phyloP scores from a whole-genome alignment of 441 rosid species.

The Adansonia gregorii region DNA sequence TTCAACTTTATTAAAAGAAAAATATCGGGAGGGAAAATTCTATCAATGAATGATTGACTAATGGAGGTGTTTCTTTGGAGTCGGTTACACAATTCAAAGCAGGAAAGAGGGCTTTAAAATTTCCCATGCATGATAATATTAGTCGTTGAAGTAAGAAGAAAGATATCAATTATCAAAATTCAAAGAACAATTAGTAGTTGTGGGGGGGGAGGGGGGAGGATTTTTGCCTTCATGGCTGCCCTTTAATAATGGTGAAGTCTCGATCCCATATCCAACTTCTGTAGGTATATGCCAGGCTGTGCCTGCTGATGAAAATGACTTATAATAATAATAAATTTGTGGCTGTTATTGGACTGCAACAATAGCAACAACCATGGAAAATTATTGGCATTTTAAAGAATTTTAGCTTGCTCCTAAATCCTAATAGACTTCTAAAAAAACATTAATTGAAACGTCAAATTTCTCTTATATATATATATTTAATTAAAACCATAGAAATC shows the following conservation, averaged over 20 bases:
- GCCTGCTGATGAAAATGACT: constrained; percentile 6
- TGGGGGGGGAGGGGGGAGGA: background rate
- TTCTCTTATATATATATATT: too few relatives aligned
- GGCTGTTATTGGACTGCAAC: too few relatives aligned
- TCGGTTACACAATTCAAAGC: constrained; percentile 11
- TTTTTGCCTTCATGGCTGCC: constrained; percentile 8
- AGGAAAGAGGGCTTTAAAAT: background rate
- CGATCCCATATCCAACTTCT: background rate
- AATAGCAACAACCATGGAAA: too few relatives aligned
- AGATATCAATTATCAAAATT: background rate
- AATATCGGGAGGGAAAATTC: background rate
- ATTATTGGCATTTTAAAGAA: too few relatives aligned
- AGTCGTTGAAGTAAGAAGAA: background rate
- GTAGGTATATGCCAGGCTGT: constrained; percentile 14
- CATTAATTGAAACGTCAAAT: too few relatives aligned
- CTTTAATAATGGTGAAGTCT: background rate
- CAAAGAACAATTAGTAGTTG: background rate
- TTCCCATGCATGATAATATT: background rate
- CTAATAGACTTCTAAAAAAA: too few relatives aligned
- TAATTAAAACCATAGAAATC: background rate
- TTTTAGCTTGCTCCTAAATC: too few relatives aligned
- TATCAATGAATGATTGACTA: background rate
- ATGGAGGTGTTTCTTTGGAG: background rate
- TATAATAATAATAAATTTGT: background rate
- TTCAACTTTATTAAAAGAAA: constrained; percentile 5